Evolutionary conservation across 2,329 filamentous ascomycete genomes (phyloP), one percentile per base, ranked within the genome.

Genomic region (Neonectria faginata): DNA sequence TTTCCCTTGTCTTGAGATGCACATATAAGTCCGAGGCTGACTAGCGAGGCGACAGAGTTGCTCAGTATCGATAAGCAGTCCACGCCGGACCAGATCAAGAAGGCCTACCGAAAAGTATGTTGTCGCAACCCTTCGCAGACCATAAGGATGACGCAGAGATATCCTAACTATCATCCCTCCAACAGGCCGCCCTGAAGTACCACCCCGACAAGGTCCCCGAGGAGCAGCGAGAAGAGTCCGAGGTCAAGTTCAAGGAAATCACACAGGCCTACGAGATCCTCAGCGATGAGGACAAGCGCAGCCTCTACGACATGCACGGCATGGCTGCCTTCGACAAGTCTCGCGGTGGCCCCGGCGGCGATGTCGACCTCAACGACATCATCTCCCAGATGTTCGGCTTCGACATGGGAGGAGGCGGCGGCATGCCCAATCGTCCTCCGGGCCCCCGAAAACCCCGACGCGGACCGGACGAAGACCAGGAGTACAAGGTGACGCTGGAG

Each of bases 191-290:
- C 12, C 86, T 97, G 58, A 88, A 89, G 78, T 92, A 94, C 76
- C 96, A 99, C 77, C 96, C 96, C 51, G 96, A 99, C 83, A 99
- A 99, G 83, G 96, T 97, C 62, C 85, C 94, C 72, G 93, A 95
- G 80, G 89, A 92, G 29, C 89, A 94, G 76, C 91, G 95, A 72
- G 90, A 90, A 77, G 92, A 91, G 71, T 93, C 96, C 65, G 96
- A 98, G 79, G 86, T 90, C 76, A 94, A 91, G 76, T 99, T 99
- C 89, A 99, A 99, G 83, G 84, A 90, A 60, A 91, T 97, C 62
- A 94, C 92, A 65, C 91, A 97, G 82, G 96, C 96, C 73, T 99
- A 99, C 84, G 96, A 99, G 78, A 98, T 99, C 77, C 93, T 99
- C 60, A 91, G 89, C 81, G 95, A 99, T 85, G 95, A 98, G 68